A percentile compares a stretch with the other conserved stretches of the same genome.
Evolutionary conservation across 768 basidiomycete genomes (phyloP).

Genomic region (Scleroderma bovista): DNA sequence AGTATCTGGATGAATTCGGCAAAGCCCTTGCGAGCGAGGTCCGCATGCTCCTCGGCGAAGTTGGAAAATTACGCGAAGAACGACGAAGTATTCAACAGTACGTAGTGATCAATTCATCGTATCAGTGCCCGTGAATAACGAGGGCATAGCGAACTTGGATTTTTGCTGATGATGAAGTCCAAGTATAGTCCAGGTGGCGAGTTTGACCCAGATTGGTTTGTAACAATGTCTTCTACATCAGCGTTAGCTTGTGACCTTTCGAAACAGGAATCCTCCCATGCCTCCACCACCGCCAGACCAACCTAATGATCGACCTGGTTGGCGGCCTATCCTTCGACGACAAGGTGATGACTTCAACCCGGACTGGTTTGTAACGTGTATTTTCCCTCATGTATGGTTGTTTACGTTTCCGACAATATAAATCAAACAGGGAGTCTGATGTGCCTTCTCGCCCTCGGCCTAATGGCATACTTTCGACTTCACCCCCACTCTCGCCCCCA

Average conservation of each 20-base stretch:
- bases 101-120: not conserved
- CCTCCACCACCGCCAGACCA: too few species aligned
- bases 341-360: too few species aligned
- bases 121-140: not conserved
- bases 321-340: too few species aligned
- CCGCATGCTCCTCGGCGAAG: slow-evolving; percentile 72
- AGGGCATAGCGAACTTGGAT: slow-evolving; percentile 62
- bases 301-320: too few species aligned
- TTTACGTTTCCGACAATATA: too few species aligned
- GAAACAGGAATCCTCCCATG: too few species aligned
- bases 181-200: slow-evolving; percentile 81
- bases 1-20: slow-evolving; percentile 88
- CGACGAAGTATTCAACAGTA: slow-evolving; percentile 74
- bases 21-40: slow-evolving; percentile 40
- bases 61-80: slow-evolving; percentile 77
- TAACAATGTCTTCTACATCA: not conserved
- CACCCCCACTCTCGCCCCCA: not conserved
- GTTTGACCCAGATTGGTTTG: slow-evolving; percentile 77
- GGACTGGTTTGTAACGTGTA: too few species aligned
- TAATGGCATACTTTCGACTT: not conserved
- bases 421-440: too few species aligned
- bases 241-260: slow-evolving; percentile 1
- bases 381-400: too few species aligned
- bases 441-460: too few species aligned
- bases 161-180: slow-evolving; percentile 59